Percentiles rank a stretch among this genome's conserved stretches.
Conservation (phyloP, 75 land plant genomes). For the Sequoiadendron giganteum region DNA sequence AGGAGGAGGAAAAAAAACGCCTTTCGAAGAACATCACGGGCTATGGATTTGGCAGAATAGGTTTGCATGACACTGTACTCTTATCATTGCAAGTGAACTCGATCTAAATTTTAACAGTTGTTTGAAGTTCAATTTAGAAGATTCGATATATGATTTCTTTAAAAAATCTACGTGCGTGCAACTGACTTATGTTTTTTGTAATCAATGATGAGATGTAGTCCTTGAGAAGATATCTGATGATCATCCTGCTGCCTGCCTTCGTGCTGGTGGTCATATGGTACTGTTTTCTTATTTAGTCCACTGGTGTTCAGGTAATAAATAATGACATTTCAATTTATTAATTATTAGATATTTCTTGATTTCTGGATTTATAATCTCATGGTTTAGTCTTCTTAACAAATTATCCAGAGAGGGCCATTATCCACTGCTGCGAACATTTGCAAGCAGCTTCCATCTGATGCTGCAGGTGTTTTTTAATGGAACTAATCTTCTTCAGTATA, state of each 20-base stretch:
- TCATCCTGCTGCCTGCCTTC: slow-evolving; percentile 63
- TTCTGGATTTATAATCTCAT: neutral
- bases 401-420: slow-evolving; percentile 60
- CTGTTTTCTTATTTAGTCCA: slow-evolving; percentile 54
- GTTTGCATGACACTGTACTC: slow-evolving; percentile 19
- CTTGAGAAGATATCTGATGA: slow-evolving; percentile 66
- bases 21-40: no score
- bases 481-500: slow-evolving; percentile 68
- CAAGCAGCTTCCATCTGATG: slow-evolving; percentile 56
- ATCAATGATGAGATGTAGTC: slow-evolving; percentile 36
- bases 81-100: neutral
- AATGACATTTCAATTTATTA: slow-evolving; percentile 1
- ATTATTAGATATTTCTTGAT: neutral
- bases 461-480: slow-evolving; percentile 32
- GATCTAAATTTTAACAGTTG: neutral
- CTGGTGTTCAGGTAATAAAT: slow-evolving; percentile 54
- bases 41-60: slow-evolving; percentile 79
- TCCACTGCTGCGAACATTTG: slow-evolving; percentile 40
- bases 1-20: no score
- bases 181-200: neutral
- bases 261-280: slow-evolving; percentile 67
- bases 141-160: neutral
- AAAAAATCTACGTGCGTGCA: no score
- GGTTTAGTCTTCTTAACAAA: neutral
- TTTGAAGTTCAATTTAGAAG: neutral